phyloP scores from a whole-genome alignment of 2,329 filamentous ascomycete genomes.

The Paracoccidioides lutzii region DNA sequence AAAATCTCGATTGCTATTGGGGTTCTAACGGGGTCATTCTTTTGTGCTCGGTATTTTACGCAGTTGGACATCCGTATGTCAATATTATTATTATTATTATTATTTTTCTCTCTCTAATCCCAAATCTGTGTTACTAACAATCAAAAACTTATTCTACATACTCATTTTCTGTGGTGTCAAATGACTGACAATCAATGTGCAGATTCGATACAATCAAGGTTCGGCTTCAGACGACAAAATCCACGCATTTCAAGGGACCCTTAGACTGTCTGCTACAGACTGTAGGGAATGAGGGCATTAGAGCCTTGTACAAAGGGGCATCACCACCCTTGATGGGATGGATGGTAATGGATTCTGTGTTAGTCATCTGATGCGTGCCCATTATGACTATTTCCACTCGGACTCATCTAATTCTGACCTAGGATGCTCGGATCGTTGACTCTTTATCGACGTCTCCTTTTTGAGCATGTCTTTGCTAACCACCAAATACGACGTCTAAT shows the following conservation, averaged over 20 bases:
- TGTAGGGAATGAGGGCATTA: slow-evolving; percentile 68
- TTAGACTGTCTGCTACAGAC: slow-evolving; percentile 77
- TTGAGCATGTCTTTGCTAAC: slow-evolving; percentile 61
- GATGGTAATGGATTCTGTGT: slow-evolving; percentile 92
- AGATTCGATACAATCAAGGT: slow-evolving; percentile 96
- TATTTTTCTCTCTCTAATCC: background rate
- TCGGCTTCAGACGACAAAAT: slow-evolving; percentile 73
- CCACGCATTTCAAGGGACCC: slow-evolving; percentile 69
- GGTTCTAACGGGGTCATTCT: no score
- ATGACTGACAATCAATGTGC: slow-evolving; percentile 2
- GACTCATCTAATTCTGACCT: background rate
- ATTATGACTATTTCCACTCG: background rate
- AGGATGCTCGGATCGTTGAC: slow-evolving; percentile 84
- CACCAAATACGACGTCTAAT: slow-evolving; percentile 30
- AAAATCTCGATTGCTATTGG: background rate
- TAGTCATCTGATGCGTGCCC: slow-evolving; percentile 12
- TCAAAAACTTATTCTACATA: background rate
- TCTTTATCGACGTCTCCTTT: slow-evolving; percentile 72
- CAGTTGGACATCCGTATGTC: slow-evolving; percentile 48
- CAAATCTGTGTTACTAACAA: background rate
- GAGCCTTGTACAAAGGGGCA: slow-evolving; percentile 86
- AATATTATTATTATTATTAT: no score
- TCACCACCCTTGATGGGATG: slow-evolving; percentile 85
- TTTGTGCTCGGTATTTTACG: background rate
- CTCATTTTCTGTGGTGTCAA: background rate